Percentiles rank a stretch among this genome's conserved stretches.
Evolutionary conservation across 2,329 filamentous ascomycete species (phyloP).

Genomic region (Hypoxylon sp.): DNA sequence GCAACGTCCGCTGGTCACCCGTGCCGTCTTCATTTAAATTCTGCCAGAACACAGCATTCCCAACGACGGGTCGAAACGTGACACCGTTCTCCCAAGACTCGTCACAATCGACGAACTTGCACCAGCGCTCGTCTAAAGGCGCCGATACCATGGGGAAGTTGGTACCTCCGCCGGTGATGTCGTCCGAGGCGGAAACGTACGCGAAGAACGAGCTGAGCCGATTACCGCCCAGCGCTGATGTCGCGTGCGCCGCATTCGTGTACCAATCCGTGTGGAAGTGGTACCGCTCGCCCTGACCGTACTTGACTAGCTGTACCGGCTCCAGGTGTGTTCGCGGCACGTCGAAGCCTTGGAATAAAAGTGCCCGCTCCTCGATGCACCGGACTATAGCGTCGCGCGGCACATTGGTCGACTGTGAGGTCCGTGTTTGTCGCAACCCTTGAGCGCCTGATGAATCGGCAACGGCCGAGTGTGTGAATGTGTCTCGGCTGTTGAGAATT

Average conservation of each 20-base stretch:
- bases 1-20: conserved; percentile 62
- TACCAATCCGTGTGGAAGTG: conserved; percentile 69
- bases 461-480: conserved; percentile 62
- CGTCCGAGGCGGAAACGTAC: conserved; percentile 60
- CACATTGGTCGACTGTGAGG: conserved; percentile 63
- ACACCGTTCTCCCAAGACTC: conserved; percentile 63
- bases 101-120: conserved; percentile 64
- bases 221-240: conserved; percentile 61
- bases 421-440: conserved; percentile 58
- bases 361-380: conserved; percentile 64
- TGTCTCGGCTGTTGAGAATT: conserved; percentile 55
- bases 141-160: conserved; percentile 63
- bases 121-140: conserved; percentile 60
- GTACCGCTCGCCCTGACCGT: conserved; percentile 62
- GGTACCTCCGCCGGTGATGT: conserved; percentile 63
- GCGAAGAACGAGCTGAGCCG: conserved; percentile 64
- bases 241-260: conserved; percentile 58
- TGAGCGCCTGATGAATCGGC: conserved; percentile 56
- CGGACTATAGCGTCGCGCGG: conserved; percentile 61
- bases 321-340: conserved; percentile 59
- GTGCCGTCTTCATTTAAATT: conserved; percentile 59
- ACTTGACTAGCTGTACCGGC: conserved; percentile 65
- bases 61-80: conserved; percentile 64
- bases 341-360: conserved; percentile 63
- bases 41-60: conserved; percentile 66